These are phyloP conservation scores for Peronosclerospora sorghi DNA, from an alignment of 352 stramenopile genomes.

Conservation along the genomic window DNA sequence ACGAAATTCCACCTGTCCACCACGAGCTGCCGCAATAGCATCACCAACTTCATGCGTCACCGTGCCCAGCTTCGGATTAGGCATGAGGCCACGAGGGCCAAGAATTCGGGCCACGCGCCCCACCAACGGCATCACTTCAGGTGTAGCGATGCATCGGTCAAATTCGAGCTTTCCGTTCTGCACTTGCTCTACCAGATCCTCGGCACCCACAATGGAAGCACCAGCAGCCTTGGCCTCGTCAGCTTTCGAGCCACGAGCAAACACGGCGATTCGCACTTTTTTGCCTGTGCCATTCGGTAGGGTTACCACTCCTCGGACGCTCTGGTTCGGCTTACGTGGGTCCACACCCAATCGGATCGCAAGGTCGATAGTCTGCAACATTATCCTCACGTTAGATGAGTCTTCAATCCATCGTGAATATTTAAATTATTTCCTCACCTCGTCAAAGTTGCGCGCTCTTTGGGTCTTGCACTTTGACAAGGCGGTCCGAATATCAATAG, in stretches of 20 bases:
- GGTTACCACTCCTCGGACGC: slow-evolving; percentile 74
- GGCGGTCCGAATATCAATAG: slow-evolving; percentile 49
- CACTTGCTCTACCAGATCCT: slow-evolving; percentile 85
- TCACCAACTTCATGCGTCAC: slow-evolving; percentile 87
- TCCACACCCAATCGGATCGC: slow-evolving; percentile 79
- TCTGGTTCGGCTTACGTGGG: slow-evolving; percentile 84
- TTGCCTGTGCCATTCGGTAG: slow-evolving; percentile 84
- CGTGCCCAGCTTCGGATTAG: slow-evolving; percentile 96
- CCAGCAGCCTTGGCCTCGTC: slow-evolving; percentile 85
- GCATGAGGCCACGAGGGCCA: slow-evolving; percentile 94
- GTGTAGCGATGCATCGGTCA: slow-evolving; percentile 87
- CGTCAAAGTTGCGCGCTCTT: slow-evolving; percentile 72
- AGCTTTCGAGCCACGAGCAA: slow-evolving; percentile 80
- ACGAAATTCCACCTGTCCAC: slow-evolving; percentile 82
- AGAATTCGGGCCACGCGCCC: slow-evolving; percentile 89
- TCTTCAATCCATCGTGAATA: too few relatives aligned
- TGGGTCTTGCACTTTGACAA: slow-evolving; percentile 46
- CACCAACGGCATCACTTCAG: slow-evolving; percentile 90
- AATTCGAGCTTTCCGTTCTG: slow-evolving; percentile 87
- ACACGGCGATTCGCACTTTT: slow-evolving; percentile 83
- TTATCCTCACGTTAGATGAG: background rate
- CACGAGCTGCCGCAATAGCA: slow-evolving; percentile 70
- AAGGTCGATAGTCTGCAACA: slow-evolving; percentile 65
- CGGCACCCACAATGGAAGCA: slow-evolving; percentile 82
- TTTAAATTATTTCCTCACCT: slow-evolving; percentile 26